Percentiles rank a stretch among this genome's conserved stretches.
These are phyloP conservation scores for Gaeumannomyces sp. DNA, from an alignment of 2,329 filamentous ascomycete genomes.

Conservation along the genomic window DNA sequence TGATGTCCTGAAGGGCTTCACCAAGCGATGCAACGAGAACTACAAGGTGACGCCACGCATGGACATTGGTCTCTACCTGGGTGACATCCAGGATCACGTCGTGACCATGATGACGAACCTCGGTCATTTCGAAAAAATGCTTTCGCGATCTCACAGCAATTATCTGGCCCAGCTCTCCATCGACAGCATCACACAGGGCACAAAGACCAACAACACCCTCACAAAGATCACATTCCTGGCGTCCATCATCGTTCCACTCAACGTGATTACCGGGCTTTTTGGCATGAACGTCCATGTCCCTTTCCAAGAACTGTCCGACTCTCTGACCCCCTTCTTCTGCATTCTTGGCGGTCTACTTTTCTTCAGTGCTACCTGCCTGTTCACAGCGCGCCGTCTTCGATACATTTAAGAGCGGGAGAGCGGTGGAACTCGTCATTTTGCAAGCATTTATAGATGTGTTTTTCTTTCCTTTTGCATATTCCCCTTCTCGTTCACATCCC, in stretches of 20 bases:
- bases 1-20: constrained; percentile 96
- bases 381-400: neutral
- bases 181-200: constrained; percentile 83
- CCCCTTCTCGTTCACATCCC: neutral
- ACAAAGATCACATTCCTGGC: constrained; percentile 94
- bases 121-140: constrained; percentile 94
- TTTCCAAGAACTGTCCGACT: constrained; percentile 42
- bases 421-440: neutral
- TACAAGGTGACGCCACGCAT: constrained; percentile 92
- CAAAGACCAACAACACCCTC: constrained; percentile 78
- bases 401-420: neutral
- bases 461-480: neutral
- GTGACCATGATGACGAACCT: constrained; percentile 98
- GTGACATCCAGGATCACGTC: constrained; percentile 98
- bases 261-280: constrained; percentile 80
- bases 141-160: constrained; percentile 89
- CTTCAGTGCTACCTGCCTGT: neutral
- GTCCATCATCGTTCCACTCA: constrained; percentile 92
- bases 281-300: constrained; percentile 83
- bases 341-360: constrained; percentile 44
- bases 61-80: constrained; percentile 93
- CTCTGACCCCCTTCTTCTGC: constrained; percentile 49
- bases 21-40: constrained; percentile 97
- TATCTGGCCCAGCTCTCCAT: constrained; percentile 93
- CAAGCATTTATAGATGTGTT: neutral